Percentiles rank a stretch among this genome's conserved stretches.
These are phyloP conservation scores for Senna tora DNA, from an alignment of 306 rosid genomes.

Conservation along the genomic window DNA sequence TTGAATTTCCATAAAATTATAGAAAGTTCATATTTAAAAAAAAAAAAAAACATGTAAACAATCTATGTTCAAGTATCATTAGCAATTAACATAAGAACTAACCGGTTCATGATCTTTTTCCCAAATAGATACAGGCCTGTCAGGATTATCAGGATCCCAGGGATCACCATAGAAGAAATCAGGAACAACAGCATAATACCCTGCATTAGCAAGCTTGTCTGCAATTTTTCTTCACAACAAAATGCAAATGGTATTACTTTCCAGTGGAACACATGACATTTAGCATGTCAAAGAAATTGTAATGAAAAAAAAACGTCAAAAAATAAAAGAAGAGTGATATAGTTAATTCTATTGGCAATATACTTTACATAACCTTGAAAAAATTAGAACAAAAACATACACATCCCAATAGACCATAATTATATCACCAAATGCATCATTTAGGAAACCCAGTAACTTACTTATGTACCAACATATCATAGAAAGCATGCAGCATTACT, in stretches of 20 bases:
- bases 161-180: conserved; percentile 74
- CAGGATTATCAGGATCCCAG: conserved; percentile 33
- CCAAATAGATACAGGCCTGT: conserved; percentile 54
- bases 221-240: conserved; percentile 70
- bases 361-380: conserved; percentile 17
- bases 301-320: neutral
- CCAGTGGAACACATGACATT: neutral
- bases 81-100: conserved; percentile 38
- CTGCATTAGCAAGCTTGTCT: conserved; percentile 73
- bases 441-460: neutral
- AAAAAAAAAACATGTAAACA: neutral
- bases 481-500: neutral
- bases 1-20: no score
- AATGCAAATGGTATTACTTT: conserved; percentile 28
- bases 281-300: neutral
- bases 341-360: neutral
- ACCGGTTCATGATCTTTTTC: conserved; percentile 59
- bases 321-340: neutral
- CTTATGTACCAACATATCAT: neutral
- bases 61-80: neutral
- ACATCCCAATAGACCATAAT: neutral
- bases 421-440: neutral
- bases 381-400: neutral
- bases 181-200: conserved; percentile 70
- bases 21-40: no score